These are phyloP conservation scores for Raffaelea arxii DNA, from an alignment of 2,329 filamentous ascomycete species.

Conservation along the genomic window DNA sequence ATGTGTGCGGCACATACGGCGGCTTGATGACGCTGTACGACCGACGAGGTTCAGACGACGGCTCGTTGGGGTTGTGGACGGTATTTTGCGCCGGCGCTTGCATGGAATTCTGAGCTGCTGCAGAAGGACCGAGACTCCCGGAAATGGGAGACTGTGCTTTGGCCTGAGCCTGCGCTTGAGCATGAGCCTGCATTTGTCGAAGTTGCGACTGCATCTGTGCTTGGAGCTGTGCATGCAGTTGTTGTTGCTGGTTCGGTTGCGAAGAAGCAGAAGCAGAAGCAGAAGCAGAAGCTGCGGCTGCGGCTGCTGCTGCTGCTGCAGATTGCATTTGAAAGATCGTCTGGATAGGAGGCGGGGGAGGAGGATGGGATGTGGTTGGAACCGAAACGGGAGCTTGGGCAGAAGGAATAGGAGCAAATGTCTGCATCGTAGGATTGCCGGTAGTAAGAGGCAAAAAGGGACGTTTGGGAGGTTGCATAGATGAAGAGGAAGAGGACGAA, in stretches of 20 bases:
- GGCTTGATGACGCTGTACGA: conserved; percentile 18
- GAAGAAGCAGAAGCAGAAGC: neutral
- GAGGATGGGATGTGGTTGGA: neutral
- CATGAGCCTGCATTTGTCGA: no score
- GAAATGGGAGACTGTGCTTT: no score
- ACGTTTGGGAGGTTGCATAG: conserved; percentile 5
- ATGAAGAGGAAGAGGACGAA: no score
- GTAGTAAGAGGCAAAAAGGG: conserved; percentile 6
- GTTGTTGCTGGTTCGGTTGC: conserved; percentile 2
- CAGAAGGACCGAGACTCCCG: no score
- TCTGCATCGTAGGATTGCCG: conserved; percentile 15
- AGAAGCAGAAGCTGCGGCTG: neutral
- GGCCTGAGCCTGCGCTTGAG: no score
- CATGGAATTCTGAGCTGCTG: no score
- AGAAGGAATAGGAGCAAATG: conserved; percentile 9
- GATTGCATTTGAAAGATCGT: neutral
- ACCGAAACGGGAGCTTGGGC: conserved; percentile 13
- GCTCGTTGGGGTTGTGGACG: neutral
- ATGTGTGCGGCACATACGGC: conserved; percentile 15
- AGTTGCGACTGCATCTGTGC: neutral
- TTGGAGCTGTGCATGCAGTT: neutral
- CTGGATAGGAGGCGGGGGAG: conserved; percentile 14
- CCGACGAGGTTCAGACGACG: conserved; percentile 8
- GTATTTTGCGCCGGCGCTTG: no score
- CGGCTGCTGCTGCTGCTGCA: no score